Conservation (phyloP, 164 flowering plant genomes). For the Taxillus chinensis region DNA sequence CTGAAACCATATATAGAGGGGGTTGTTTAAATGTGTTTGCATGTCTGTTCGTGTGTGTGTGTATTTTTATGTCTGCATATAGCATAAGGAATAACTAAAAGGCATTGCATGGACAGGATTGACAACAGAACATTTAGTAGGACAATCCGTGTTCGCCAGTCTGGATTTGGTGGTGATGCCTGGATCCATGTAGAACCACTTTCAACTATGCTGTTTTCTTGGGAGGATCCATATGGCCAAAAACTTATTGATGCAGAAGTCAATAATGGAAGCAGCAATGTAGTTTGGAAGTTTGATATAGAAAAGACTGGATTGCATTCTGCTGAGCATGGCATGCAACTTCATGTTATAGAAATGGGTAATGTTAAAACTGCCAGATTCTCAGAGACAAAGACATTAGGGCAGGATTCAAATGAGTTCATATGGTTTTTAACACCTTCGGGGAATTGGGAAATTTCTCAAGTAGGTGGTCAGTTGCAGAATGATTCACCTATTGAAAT, state of each 20-base stretch:
- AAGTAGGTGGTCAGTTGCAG: constrained; percentile 24
- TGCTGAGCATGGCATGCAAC: constrained; percentile 26
- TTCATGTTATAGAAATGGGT: constrained; percentile 54
- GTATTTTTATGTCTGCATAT: neutral
- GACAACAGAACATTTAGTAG: constrained; percentile 70
- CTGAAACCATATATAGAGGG: neutral
- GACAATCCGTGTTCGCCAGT: constrained; percentile 59
- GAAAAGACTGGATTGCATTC: constrained; percentile 31
- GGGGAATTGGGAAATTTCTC: constrained; percentile 34
- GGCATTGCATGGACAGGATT: constrained; percentile 36
- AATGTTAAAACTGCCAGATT: constrained; percentile 58
- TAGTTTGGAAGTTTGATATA: constrained; percentile 36
- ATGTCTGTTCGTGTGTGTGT: too few relatives aligned
- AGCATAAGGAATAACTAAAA: neutral
- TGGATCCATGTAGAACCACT: constrained; percentile 62
- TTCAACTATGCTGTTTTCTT: constrained; percentile 67
- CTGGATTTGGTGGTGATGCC: constrained; percentile 71
- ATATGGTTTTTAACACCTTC: constrained; percentile 13
- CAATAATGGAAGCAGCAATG: constrained; percentile 16
- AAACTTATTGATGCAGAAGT: constrained; percentile 52
- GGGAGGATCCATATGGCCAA: constrained; percentile 95
- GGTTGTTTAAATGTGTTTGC: too few relatives aligned
- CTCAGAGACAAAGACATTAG: constrained; percentile 22
- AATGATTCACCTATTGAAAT: constrained; percentile 56
- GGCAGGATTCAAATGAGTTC: constrained; percentile 20